Conservation (phyloP, 768 basidiomycete species). For the Russula griseocarnosa region DNA sequence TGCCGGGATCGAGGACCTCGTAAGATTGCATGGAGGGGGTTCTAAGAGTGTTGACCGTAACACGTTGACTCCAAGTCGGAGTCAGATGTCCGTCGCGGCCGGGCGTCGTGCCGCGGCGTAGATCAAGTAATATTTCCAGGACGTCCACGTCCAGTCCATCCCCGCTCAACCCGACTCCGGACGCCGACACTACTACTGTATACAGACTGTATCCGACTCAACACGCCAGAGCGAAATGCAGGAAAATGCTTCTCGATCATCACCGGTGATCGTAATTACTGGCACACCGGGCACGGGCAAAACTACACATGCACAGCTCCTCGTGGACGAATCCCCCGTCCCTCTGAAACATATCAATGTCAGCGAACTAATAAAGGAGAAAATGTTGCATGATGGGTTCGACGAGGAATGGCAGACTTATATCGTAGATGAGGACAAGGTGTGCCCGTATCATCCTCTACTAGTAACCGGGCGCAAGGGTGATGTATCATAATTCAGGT, state of each 20-base stretch:
- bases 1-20: no score
- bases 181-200: background rate
- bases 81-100: no score
- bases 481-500: conserved; percentile 46
- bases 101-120: no score
- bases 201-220: no score
- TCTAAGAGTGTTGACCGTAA: no score
- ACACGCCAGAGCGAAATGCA: conserved; percentile 6
- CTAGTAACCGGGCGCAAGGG: no score
- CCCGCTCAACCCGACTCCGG: no score
- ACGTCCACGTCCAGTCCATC: no score
- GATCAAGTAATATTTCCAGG: no score
- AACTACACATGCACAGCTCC: conserved; percentile 85
- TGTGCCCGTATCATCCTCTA: conserved; percentile 33
- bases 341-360: conserved; percentile 83
- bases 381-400: conserved; percentile 73
- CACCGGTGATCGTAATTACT: conserved; percentile 77
- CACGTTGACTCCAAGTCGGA: no score
- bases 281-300: conserved; percentile 97
- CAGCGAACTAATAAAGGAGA: conserved; percentile 84
- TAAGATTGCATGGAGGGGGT: no score
- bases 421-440: conserved; percentile 95
- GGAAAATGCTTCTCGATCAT: conserved; percentile 30
- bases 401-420: conserved; percentile 96
- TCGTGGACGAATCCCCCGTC: conserved; percentile 65